phyloP scores from a whole-genome alignment of 805 yeast genomes.

The Ogataea minuta region DNA sequence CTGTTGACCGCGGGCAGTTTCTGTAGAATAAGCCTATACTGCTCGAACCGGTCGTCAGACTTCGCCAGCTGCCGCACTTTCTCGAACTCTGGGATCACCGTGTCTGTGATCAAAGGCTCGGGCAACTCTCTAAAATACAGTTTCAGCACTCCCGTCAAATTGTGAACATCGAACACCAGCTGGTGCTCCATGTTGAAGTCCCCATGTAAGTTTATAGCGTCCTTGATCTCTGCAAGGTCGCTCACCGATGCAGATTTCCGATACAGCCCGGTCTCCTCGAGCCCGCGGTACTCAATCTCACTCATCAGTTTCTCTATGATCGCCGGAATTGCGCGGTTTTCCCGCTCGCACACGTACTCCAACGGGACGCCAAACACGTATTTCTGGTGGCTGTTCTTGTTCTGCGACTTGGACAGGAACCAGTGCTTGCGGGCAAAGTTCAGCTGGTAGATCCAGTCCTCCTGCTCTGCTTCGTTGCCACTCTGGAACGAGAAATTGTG shows the following conservation, averaged over 20 bases:
- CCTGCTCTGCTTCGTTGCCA: slow-evolving; percentile 54
- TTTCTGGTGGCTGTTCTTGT: slow-evolving; percentile 21
- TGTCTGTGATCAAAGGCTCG: slow-evolving; percentile 72
- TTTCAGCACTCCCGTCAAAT: slow-evolving; percentile 85
- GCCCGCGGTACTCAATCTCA: slow-evolving; percentile 82
- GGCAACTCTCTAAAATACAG: slow-evolving; percentile 82
- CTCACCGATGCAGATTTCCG: slow-evolving; percentile 59
- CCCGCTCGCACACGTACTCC: slow-evolving; percentile 70
- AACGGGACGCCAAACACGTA: slow-evolving; percentile 85
- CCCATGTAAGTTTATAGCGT: slow-evolving; percentile 46
- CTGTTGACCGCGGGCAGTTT: slow-evolving; percentile 65
- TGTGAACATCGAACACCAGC: slow-evolving; percentile 66
- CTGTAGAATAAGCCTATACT: slow-evolving; percentile 26
- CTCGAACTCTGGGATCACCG: slow-evolving; percentile 59
- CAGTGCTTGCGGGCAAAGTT: slow-evolving; percentile 52
- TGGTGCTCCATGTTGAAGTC: slow-evolving; percentile 43
- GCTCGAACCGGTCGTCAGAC: slow-evolving; percentile 25
- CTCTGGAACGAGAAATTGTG: slow-evolving; percentile 67
- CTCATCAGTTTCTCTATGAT: slow-evolving; percentile 64
- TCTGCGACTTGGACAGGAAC: slow-evolving; percentile 44
- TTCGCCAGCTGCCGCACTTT: slow-evolving; percentile 28
- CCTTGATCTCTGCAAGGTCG: slow-evolving; percentile 43
- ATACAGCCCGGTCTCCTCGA: slow-evolving; percentile 88
- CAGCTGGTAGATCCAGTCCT: slow-evolving; percentile 65
- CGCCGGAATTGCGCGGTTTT: slow-evolving; percentile 57